Evolutionary conservation across 2,329 filamentous ascomycete genomes (phyloP), one percentile per base, ranked within the genome.

Genomic region (Aspergillus sp.): DNA sequence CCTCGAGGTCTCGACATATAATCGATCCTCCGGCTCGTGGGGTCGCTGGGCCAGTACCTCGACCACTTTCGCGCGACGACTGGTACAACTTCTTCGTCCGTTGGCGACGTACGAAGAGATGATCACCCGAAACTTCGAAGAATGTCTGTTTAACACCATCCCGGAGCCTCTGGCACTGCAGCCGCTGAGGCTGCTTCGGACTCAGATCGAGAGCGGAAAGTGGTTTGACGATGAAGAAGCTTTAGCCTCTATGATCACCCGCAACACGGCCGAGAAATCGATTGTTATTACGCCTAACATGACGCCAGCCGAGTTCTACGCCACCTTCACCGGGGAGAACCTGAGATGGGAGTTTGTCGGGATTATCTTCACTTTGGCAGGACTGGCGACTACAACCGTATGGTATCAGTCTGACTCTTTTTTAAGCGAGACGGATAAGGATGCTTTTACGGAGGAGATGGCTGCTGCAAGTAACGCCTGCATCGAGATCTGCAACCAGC

Each of bases 261-360:
- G 46, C n/a, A 55, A 55, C 26, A 55, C 53, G 2, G 45, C 45
- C 4, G 32, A 45, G 3, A 29, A 55, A 6, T 24, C n/a, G 45
- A 32, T 55, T 18, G 18, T 52, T 6, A 16, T 58, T 6, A 45
- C 47, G 14, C n/a, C 45, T 3, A 31, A 54, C 14, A 54, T 51
- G 46, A 55, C 56, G 18, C n/a, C 56, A 7, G 46, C 29, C 20
- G 31, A 49, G 16, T 58, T 58, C 49, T 58, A 52, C 46, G 32
- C 47, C 14, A 49, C 4, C 2, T 52, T 54, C 45, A 58, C 52
- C 1, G 56, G 56, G 5, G 29, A 14, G n/a, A 59, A 59, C n/a
- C 49, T 59, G 6, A 36, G 57, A 18, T 55, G 57, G 57, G 57
- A 59, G 52, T 55, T 59, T 26, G 49, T 59, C 4, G 57, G 46